Percentiles rank a stretch among this genome's conserved stretches.
These are phyloP conservation scores for Capsella rubella DNA, from an alignment of 441 rosid genomes.

Conservation along the genomic window DNA sequence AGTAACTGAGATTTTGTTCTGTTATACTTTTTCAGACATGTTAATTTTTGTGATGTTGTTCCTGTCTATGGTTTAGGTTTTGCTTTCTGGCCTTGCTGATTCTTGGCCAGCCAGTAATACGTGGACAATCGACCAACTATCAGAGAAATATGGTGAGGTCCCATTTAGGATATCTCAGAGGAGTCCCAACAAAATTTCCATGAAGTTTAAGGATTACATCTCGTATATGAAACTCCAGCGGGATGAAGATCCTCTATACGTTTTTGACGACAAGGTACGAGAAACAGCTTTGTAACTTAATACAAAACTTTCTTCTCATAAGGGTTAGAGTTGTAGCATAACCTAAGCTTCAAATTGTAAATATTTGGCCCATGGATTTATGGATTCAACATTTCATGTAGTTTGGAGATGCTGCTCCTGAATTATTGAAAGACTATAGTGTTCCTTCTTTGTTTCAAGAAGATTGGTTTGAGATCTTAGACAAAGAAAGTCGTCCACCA, in stretches of 20 bases:
- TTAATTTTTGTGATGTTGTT: slow-evolving; percentile 21
- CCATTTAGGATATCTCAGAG: slow-evolving; percentile 87
- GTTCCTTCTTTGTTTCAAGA: slow-evolving; percentile 91
- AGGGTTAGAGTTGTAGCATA: slow-evolving; percentile 25
- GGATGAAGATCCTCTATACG: slow-evolving; percentile 97
- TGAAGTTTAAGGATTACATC: slow-evolving; percentile 86
- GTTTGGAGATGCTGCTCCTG: slow-evolving; percentile 90
- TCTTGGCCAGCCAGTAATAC: slow-evolving; percentile 87
- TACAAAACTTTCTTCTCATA: slow-evolving; percentile 9
- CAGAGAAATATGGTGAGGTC: slow-evolving; percentile 68
- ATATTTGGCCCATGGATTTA: slow-evolving; percentile 16
- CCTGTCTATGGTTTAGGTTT: slow-evolving; percentile 58
- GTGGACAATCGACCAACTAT: slow-evolving; percentile 82
- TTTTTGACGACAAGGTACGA: slow-evolving; percentile 88
- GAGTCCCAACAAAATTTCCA: slow-evolving; percentile 65
- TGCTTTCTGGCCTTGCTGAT: slow-evolving; percentile 82
- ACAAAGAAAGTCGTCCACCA: slow-evolving; percentile 78
- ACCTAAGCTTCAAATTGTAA: neutral
- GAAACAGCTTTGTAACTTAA: neutral
- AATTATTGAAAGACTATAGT: slow-evolving; percentile 76
- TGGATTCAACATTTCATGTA: slow-evolving; percentile 47
- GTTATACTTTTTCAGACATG: neutral
- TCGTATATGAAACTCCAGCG: slow-evolving; percentile 76
- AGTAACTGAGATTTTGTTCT: neutral
- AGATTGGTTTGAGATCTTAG: slow-evolving; percentile 84